Evolutionary conservation across 306 rosid genomes (phyloP), one percentile per base, ranked within the genome.

Genomic region (Chamaecrista fasciculata): DNA sequence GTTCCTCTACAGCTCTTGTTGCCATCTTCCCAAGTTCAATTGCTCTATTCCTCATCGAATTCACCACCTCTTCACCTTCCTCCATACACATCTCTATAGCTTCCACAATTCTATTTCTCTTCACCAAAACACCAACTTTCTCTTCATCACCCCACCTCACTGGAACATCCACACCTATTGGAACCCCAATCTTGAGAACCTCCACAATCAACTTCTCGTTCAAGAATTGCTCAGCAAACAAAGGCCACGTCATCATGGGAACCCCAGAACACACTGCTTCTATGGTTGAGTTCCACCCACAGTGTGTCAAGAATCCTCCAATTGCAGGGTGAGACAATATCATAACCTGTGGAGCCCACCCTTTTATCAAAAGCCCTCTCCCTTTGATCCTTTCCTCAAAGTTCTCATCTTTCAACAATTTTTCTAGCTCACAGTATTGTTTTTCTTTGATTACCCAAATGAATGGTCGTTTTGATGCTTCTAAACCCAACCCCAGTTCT

Each of bases 291-390:
- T 88, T 88, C 91, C 95, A 88, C 4, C 91, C 95, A 29, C 89
- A 84, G 3, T 89, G 96, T 3, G 89, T 89, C 20, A 89, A 20
- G 46, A 89, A 89, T 3, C 84, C 90, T 14, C 95, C 91, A 20
- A 77, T 39, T 0, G 91, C 28, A 1, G 65, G 62, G 53, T 90
- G 94, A 12, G 89, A 83, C 10, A 90, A 18, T 26, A 90, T 83
- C 1, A 80, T 20, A 1, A 84, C 48, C 19, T 85, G 96, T 6
- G 94, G 94, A 19, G 94, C 94, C 96, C 96, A 87, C 8, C 91
- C 96, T 9, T 77, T 2, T 15, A 87, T 79, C 53, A 90, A 0
- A 14, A 87, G 70, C 5, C 91, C 76, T 69, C 78, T 80, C 34
- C 59, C 88, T 10, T 47, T 74, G 1, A 34, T 74, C 64, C 94